phyloP scores from a whole-genome alignment of 192 early-diverging fungal genomes.

The Backusella morwellensis region DNA sequence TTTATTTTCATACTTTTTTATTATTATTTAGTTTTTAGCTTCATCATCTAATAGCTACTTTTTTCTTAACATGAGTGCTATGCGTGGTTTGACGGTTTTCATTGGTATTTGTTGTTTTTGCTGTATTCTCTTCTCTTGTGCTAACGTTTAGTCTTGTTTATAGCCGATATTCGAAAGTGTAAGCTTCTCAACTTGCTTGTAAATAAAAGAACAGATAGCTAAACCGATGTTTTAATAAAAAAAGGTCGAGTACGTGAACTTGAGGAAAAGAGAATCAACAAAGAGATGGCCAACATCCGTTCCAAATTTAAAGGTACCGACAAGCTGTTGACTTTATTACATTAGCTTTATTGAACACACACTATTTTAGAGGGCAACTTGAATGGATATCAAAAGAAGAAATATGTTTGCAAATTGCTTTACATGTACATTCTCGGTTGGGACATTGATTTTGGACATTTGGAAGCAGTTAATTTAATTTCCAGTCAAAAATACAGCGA shows the following conservation, averaged over 20 bases:
- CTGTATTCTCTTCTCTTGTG: not conserved
- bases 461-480: slow-evolving; percentile 93
- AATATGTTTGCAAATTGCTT: slow-evolving; percentile 98
- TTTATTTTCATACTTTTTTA: not conserved
- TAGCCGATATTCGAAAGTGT: slow-evolving; percentile 99
- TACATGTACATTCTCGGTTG: slow-evolving; percentile 99
- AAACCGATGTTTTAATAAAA: not conserved
- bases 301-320: slow-evolving; percentile 94
- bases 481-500: slow-evolving; percentile 91
- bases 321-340: not conserved
- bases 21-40: not conserved
- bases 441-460: slow-evolving; percentile 97
- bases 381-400: slow-evolving; percentile 99
- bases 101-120: not conserved
- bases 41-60: slow-evolving; percentile 5
- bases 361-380: slow-evolving; percentile 71
- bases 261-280: slow-evolving; percentile 98
- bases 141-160: slow-evolving; percentile 72
- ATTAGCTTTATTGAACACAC: too few relatives aligned
- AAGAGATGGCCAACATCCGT: slow-evolving; percentile 98
- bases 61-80: slow-evolving; percentile 12
- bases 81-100: slow-evolving; percentile 15
- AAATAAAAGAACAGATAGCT: not conserved
- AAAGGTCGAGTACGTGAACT: slow-evolving; percentile 92
- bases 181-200: slow-evolving; percentile 31